Evolutionary conservation across 805 yeast species (phyloP), one percentile per base, ranked within the genome.

Genomic region (Candida silvatica): DNA sequence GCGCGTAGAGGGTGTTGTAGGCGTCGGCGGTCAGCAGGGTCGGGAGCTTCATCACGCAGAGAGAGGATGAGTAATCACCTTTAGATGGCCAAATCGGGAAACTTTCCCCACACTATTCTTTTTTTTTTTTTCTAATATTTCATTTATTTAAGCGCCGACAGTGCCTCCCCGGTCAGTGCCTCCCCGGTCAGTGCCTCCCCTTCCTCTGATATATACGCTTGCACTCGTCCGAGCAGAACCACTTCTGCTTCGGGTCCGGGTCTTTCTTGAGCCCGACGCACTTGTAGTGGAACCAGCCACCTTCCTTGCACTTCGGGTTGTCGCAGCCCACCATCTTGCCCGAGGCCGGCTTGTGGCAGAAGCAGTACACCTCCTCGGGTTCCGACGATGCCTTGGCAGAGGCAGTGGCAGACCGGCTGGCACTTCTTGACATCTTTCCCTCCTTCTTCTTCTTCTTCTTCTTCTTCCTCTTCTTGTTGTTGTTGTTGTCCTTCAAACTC

Each of bases 271-370:
- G 64, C 1, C 95, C 95, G 28, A 90, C 96, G 64, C 98, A 92
- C 37, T 78, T 80, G 68, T 88, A 90, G 58, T 92, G 98, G 61
- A 90, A 90, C 97, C 97, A 90, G 54, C 86, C 96, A 23, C 22
- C 32, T 44, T 68, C 77, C 51, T 77, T 74, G 64, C 98, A 92
- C 47, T 80, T 77, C 17, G 80, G 81, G 43, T 86, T 83, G 54
- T 90, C 98, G 60, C 98, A 90, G 0, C 92, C 97, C 45, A 90
- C 85, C 98, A 90, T 90, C 48, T 80, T 85, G 17, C 98, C 98
- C 47, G 62, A 67, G 1, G 75, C 66, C 2, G 67, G 69, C n/a
- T 70, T 66, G 29, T 62, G 61, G 45, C 80, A 73, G 47, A 64
- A 61, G 49, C 80, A 73, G 48, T 70, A 73, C 19, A 33, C 29